Base-by-base conservation (phyloP, 768 basidiomycete genomes). In the Lactarius deliciosus region DNA sequence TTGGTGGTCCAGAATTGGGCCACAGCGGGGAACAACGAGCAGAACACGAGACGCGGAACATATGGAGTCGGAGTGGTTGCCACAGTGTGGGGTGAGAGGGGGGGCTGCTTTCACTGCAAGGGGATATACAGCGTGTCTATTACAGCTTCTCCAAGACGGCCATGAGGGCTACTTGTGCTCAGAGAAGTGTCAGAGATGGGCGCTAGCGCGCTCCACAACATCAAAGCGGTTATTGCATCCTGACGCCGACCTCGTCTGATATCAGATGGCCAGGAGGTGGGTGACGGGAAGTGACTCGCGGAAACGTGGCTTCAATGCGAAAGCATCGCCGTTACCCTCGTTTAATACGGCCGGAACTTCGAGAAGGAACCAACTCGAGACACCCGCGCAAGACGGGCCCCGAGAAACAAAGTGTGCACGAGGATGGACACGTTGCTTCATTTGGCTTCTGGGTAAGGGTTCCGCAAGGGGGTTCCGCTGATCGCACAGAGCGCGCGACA, bases 361-460 rank as follows among this genome's bases (percentile, higher is more conserved):
- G 15, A 25, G 25, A 15, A 53, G 15, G 38, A 53, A 13, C 15
- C 50, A 25, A 50, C 22, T 22, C 22, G 47, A 50, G 25, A n/a
- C 9, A 47, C 9, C 45, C 45, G 45, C 5, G 18, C 45, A 47
- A 47, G 22, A 50, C 22, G 22, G 22, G 22, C 47, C 22, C 4
- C 11, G 22, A 22, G 47, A 50, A 50, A 22, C 10, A 47, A 47
- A 3, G 9, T 45, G n/a, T 13, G 22, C 47, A 50, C 22, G 47
- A 53, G 50, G 22, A 25, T 25, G 50, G 25, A 28, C 50, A 53
- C 50, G 50, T 53, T 53, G 50, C 50, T 53, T 53, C 50, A 25
- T 50, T 50, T 50, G 7, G 11, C 47, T 22, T 25, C 6, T 53
- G 50, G 50, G 5, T 25, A 28, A 53, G 50, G 25, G 50, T 53